A percentile compares a stretch with the other conserved stretches of the same genome.
Evolutionary conservation across 1,139 yeast species (phyloP).

Genomic region (Yamadazyma mexicana): DNA sequence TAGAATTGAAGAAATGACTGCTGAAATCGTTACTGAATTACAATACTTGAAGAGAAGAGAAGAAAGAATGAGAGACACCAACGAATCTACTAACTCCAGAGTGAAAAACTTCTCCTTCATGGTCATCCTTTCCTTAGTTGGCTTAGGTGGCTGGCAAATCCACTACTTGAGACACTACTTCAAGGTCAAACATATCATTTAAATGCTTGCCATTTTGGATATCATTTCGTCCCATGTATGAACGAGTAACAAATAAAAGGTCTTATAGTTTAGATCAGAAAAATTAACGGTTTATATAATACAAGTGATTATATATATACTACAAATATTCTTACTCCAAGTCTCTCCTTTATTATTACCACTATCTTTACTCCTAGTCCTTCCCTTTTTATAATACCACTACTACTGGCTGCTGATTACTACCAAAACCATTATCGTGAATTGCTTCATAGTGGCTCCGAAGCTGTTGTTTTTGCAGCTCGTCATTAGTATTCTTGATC

Average conservation of each 20-base stretch:
- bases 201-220: conserved; percentile 18
- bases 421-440: too few relatives aligned
- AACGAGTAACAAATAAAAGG: too few relatives aligned
- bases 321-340: too few relatives aligned
- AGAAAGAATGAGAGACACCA: conserved; percentile 90
- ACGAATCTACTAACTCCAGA: conserved; percentile 87
- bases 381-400: too few relatives aligned
- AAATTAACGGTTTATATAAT: too few relatives aligned
- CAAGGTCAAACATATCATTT: conserved; percentile 91
- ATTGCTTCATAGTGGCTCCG: not conserved
- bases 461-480: not conserved
- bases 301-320: too few relatives aligned
- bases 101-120: conserved; percentile 81
- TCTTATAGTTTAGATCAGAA: too few relatives aligned
- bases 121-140: conserved; percentile 66
- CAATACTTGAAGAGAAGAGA: conserved; percentile 85
- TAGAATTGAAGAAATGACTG: conserved; percentile 78
- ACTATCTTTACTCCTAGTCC: too few relatives aligned
- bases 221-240: too few relatives aligned
- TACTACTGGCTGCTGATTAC: too few relatives aligned
- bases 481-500: too few relatives aligned
- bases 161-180: conserved; percentile 89
- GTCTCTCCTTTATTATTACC: too few relatives aligned
- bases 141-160: conserved; percentile 90
- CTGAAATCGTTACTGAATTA: conserved; percentile 75